Base-by-base conservation (phyloP, 345 rosid genomes). In the Gossypium mustelinum region DNA sequence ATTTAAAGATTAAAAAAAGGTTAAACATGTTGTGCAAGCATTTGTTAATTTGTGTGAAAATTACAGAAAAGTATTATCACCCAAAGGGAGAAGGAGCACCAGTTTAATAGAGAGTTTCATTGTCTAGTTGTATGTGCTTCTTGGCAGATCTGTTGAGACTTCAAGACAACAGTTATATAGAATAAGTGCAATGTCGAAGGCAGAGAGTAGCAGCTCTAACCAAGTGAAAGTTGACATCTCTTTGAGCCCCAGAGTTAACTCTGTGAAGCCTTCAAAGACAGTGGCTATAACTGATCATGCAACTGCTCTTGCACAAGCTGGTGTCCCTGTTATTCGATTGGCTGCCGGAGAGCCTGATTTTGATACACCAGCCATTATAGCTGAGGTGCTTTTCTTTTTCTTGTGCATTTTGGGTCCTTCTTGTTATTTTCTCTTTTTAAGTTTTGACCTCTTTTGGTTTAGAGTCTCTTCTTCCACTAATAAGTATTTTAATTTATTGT, bases 271-370 rank as follows among this genome's bases (percentile, higher is more conserved):
- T 17, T 95, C 98, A 0, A 95, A 95, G 81, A 95, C 99, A 2
- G 92, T 95, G 79, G 98, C 91, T 66, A 89, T 95, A 75, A 89
- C 90, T 54, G 98, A 95, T 77, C 96, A 89, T 69, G 97, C 98
- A 3, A 83, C 94, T 17, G 94, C 98, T 59, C 98, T 95, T 81
- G 86, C 68, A 11, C 89, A 90, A 80, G 91, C 98, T 24, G 99
- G 99, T 66, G 85, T 91, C 17, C 97, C 98, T 2, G 87, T 95
- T 52, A 89, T 95, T 75, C 82, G 92, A 11, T 84, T 95, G 84
- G 98, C 99, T 65, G 98, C 97, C 29, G 99, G 98, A 64, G 99
- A 95, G 74, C 98, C 99, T 11, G 99, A 95, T 87, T 95, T 93
- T 58, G 96, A 93, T 69, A 94, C 99, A 2, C 97, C 99, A 39